Percentiles rank a stretch among this genome's conserved stretches.
Evolutionary conservation across 192 early-diverging fungal genomes (phyloP).

Genomic region (Backusella tuberculispora): DNA sequence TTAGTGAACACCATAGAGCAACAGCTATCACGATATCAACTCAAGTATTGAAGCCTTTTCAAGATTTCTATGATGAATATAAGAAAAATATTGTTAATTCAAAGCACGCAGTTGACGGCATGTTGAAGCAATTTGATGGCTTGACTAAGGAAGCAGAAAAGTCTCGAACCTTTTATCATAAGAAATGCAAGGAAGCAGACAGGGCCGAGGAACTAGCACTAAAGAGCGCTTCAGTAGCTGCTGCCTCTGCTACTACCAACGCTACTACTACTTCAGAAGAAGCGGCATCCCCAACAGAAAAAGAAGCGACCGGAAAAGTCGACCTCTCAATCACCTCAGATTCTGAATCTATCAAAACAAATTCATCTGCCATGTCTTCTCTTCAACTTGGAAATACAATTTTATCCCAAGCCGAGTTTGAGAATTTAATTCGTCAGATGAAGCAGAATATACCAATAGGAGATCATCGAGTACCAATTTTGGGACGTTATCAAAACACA

Average conservation of each 20-base stretch:
- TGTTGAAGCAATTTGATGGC: slow-evolving; percentile 54
- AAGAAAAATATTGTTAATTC: slow-evolving; percentile 41
- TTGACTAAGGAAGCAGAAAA: slow-evolving; percentile 51
- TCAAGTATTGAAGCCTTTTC: slow-evolving; percentile 52
- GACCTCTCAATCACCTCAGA: neutral
- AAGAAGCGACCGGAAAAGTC: neutral
- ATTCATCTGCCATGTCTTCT: neutral
- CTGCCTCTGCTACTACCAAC: neutral
- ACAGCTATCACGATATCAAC: slow-evolving; percentile 46
- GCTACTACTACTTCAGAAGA: neutral
- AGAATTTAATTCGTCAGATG: slow-evolving; percentile 50
- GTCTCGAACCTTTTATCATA: slow-evolving; percentile 43
- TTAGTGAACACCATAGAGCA: slow-evolving; percentile 48
- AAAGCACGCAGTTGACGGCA: slow-evolving; percentile 49
- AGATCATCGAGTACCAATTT: slow-evolving; percentile 70
- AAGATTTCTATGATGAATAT: slow-evolving; percentile 48
- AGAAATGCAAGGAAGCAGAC: slow-evolving; percentile 66
- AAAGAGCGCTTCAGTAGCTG: neutral
- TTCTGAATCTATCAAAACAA: neutral
- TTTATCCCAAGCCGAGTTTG: slow-evolving; percentile 27
- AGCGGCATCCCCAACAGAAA: neutral
- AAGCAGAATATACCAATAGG: slow-evolving; percentile 60
- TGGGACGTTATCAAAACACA: slow-evolving; percentile 65
- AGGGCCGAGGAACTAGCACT: slow-evolving; percentile 57
- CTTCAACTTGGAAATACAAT: slow-evolving; percentile 29